These are phyloP conservation scores for Cucumis hystrix DNA, from an alignment of 306 rosid genomes.

Conservation along the genomic window DNA sequence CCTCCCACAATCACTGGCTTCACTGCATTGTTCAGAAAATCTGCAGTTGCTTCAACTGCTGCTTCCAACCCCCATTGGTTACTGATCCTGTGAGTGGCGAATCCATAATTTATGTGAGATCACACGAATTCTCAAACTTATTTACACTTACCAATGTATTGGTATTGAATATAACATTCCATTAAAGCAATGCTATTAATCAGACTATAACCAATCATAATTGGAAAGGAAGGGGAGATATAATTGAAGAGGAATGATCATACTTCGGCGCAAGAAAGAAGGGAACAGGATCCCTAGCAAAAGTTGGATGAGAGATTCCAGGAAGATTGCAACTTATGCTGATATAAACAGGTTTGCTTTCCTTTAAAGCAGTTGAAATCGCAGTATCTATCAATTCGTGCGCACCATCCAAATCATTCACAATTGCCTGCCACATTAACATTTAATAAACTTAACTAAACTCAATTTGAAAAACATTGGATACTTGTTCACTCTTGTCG, in stretches of 20 bases:
- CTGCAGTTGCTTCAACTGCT: constrained; percentile 78
- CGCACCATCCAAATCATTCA: constrained; percentile 68
- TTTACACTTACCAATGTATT: not conserved
- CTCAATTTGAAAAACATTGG: not conserved
- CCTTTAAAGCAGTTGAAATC: constrained; percentile 80
- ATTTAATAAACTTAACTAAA: not conserved
- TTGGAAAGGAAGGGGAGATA: not conserved
- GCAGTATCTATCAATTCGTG: constrained; percentile 80
- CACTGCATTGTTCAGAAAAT: constrained; percentile 62
- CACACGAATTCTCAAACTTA: not conserved
- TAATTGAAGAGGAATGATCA: not conserved
- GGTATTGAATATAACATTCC: not conserved
- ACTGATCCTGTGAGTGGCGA: constrained; percentile 30
- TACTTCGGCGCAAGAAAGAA: constrained; percentile 61
- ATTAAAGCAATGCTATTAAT: not conserved
- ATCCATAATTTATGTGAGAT: not conserved
- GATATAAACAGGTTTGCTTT: constrained; percentile 79
- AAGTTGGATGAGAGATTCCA: constrained; percentile 60
- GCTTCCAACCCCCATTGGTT: constrained; percentile 66
- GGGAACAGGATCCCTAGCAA: constrained; percentile 71
- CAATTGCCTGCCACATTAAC: constrained; percentile 47
- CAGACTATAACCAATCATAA: not conserved
- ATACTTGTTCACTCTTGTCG: not conserved
- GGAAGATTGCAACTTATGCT: constrained; percentile 70
- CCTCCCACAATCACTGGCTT: constrained; percentile 78